Evolutionary conservation across 2,329 filamentous ascomycete species (phyloP), one percentile per base, ranked within the genome.

Genomic region (Diaporthe longicolla): DNA sequence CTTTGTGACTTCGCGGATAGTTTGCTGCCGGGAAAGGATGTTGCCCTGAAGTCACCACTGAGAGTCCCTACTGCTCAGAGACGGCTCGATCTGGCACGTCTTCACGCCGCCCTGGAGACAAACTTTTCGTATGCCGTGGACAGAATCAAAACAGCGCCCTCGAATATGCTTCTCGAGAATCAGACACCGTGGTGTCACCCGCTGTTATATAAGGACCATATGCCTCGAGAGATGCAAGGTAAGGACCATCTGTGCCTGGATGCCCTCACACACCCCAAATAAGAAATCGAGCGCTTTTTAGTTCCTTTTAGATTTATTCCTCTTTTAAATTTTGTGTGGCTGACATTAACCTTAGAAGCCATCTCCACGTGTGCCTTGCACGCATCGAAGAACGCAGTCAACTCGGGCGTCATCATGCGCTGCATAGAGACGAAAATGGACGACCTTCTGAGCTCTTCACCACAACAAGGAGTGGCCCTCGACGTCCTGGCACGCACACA

Each of bases 171-270:
- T 0, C 74, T 83, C 11, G 83, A 87, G 59, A 87, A 83, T 21
- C 80, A 85, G 66, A 88, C 87, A 0, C 87, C 87, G 0, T 91
- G 89, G 89, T 85, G 82, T 40, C 89, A 91, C 75, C 81, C 82
- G 0, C 78, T 82, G n/a, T 81, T 91, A 0, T 90, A 89, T 74
- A 81, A 81, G n/a, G 82, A 87, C 2, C 72, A 78, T 11, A 89
- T 90, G 87, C 89, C 89, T 0, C 80, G 80, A 40, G 82, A 79
- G 0, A 85, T 91, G 77, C 85, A 89, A 82, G 88, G 87, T 85
- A 77, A 24, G 69, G 74, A 24, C 15, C 7, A 55, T 19, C 52
- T 45, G 40, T 13, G 26, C 9, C 32, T 21, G 17, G 10, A 17
- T 32, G 29, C 29, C 29, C 29, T 32, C 29, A 32, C 29, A 32